phyloP scores from a whole-genome alignment of 2,329 filamentous ascomycete genomes.

The Penicillium nordicum region DNA sequence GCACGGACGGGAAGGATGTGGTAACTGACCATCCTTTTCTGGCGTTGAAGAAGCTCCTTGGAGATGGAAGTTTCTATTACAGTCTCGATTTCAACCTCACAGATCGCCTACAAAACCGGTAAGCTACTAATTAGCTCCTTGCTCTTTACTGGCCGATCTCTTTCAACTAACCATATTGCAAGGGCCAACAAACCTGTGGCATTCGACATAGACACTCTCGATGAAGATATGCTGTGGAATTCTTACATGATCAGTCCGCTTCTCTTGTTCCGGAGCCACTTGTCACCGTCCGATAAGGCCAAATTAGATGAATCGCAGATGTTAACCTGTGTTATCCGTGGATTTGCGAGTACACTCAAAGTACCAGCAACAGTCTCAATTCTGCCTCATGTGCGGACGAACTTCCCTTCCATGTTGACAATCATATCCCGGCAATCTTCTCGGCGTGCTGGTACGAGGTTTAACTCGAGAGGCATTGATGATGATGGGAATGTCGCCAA shows the following conservation, averaged over 20 bases:
- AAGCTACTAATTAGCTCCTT: constrained; percentile 20
- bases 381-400: constrained; percentile 61
- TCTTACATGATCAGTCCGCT: constrained; percentile 96
- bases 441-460: constrained; percentile 84
- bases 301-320: constrained; percentile 83
- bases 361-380: constrained; percentile 75
- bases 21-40: constrained; percentile 82
- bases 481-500: constrained; percentile 97
- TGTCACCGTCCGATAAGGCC: constrained; percentile 70
- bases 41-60: constrained; percentile 84
- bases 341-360: constrained; percentile 83
- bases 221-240: constrained; percentile 94
- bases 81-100: constrained; percentile 98
- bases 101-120: constrained; percentile 86
- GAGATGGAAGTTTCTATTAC: constrained; percentile 95
- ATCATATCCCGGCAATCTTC: constrained; percentile 91
- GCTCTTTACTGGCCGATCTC: not conserved
- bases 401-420: constrained; percentile 78
- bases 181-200: constrained; percentile 71
- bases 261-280: constrained; percentile 78
- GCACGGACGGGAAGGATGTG: constrained; percentile 62
- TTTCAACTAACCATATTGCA: constrained; percentile 14
- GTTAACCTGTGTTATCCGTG: constrained; percentile 87
- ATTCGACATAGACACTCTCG: constrained; percentile 88
- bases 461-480: constrained; percentile 96